These are phyloP conservation scores for Saccharum hybrid DNA, from an alignment of 202 grass and related monocot species.

Conservation along the genomic window DNA sequence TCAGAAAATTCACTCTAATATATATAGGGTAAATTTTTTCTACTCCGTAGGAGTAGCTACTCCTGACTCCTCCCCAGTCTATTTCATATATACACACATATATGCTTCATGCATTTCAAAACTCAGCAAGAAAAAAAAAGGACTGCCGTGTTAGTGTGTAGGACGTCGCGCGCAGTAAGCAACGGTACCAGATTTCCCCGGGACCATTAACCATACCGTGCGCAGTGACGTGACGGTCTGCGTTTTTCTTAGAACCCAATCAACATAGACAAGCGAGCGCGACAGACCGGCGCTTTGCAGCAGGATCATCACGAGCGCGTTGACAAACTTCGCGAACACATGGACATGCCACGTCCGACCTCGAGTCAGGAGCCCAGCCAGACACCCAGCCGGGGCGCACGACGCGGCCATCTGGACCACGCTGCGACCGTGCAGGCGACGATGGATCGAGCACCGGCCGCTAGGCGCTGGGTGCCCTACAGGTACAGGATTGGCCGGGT, in stretches of 20 bases:
- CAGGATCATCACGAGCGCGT: conserved; percentile 22
- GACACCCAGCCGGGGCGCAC: background rate
- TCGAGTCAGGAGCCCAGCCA: background rate
- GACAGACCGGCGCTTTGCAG: background rate
- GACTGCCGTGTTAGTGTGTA: too few species aligned
- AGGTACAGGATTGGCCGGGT: too few species aligned
- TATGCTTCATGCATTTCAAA: too few species aligned
- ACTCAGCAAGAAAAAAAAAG: too few species aligned
- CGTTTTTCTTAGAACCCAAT: conserved; percentile 39
- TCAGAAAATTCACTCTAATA: too few species aligned
- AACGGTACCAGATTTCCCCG: background rate
- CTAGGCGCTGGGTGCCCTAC: too few species aligned
- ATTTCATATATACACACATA: too few species aligned
- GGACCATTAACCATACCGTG: background rate
- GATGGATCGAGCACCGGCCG: background rate
- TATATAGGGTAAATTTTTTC: too few species aligned
- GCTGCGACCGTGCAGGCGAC: background rate
- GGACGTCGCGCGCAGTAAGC: too few species aligned
- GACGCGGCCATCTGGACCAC: background rate
- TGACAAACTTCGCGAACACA: conserved; percentile 25
- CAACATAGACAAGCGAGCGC: conserved; percentile 29
- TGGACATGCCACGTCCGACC: background rate
- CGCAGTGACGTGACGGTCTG: background rate
- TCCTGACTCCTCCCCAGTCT: too few species aligned
- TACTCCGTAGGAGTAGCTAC: too few species aligned